Percentiles rank a stretch among this genome's conserved stretches.
Evolutionary conservation across 1,284 basidiomycete species (phyloP).

Genomic region (Puccinia brachypodii): DNA sequence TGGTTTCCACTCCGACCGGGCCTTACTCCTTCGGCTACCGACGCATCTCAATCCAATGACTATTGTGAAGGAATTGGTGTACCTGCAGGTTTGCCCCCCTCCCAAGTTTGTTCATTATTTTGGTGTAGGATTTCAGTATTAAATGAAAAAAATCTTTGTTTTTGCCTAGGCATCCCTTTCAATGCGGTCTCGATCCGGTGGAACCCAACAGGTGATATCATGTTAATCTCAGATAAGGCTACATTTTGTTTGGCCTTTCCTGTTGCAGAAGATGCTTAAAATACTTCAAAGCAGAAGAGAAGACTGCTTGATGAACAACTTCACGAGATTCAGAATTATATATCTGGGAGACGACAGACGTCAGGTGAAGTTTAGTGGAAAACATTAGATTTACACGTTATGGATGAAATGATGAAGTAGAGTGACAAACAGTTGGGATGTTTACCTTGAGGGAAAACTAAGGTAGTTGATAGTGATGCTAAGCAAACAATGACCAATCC

Average conservation of each 20-base stretch:
- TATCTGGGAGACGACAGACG: background rate
- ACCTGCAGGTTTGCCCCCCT: constrained; percentile 19
- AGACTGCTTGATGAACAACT: background rate
- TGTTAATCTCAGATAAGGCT: constrained; percentile 27
- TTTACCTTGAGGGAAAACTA: background rate
- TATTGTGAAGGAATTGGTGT: constrained; percentile 38
- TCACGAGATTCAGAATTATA: background rate
- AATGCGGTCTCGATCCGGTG: constrained; percentile 1
- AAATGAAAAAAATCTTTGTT: background rate
- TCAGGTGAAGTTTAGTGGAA: background rate
- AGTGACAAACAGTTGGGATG: background rate
- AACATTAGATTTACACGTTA: background rate
- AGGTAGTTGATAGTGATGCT: background rate
- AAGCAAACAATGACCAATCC: constrained; percentile 70
- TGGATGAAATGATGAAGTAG: background rate
- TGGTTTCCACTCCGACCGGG: constrained; percentile 33
- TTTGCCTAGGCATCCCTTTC: constrained; percentile 22
- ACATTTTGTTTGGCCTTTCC: constrained; percentile 45
- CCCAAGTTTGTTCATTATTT: background rate
- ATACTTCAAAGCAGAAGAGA: background rate
- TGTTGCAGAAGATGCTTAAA: constrained; percentile 12
- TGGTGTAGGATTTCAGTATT: background rate
- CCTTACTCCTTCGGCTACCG: background rate
- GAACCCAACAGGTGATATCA: constrained; percentile 5
- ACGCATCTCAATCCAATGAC: background rate